Evolutionary conservation across 257 asterid species (phyloP), one percentile per base, ranked within the genome.

Genomic region (Jasminum sambac): DNA sequence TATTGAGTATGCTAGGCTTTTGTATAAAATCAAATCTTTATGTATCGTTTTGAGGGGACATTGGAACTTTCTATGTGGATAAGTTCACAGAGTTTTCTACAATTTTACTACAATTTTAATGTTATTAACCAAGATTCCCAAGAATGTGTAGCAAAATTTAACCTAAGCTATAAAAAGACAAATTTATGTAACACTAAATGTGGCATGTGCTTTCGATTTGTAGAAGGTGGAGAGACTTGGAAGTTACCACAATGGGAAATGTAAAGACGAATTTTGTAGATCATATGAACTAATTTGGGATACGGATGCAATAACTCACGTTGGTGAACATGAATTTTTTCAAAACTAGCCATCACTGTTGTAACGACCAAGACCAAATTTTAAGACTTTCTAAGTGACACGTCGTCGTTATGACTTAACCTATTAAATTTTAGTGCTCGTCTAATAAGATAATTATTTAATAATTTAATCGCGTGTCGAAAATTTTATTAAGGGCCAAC

Each of bases 241-340:
- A 44, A 43, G 67, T 76, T 66, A 37, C 65, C 66, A 62, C 72
- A 70, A 73, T 66, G 50, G 64, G 46, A 70, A 80, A 65, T 66
- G 72, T 79, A 80, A 69, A 73, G 36, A 73, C 65, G 63, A 26
- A 65, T 64, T 43, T 66, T 40, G 67, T 55, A 67, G 67, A 72
- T 77, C 69, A 39, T 14, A 42, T 43, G 41, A 2, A 11, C 23
- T 17, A 21, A 55, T 37, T 19, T 59, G 25, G 77, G 77, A 76
- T 76, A 80, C 67, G 67, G 63, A 80, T 71, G 79, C 68, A 65
- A 26, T 72, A 58, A 76, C 26, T 69, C 76, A 52, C 71, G 36
- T 12, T 58, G 40, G 41, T 34, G 25, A 16, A 36, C 59, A 46
- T 12, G 59, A 63, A 61, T 60, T 13, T 23, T 38, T 72, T 71